A percentile compares a stretch with the other conserved stretches of the same genome.
Conservation (phyloP, 2,329 filamentous ascomycete genomes). For the Alternaria panax region DNA sequence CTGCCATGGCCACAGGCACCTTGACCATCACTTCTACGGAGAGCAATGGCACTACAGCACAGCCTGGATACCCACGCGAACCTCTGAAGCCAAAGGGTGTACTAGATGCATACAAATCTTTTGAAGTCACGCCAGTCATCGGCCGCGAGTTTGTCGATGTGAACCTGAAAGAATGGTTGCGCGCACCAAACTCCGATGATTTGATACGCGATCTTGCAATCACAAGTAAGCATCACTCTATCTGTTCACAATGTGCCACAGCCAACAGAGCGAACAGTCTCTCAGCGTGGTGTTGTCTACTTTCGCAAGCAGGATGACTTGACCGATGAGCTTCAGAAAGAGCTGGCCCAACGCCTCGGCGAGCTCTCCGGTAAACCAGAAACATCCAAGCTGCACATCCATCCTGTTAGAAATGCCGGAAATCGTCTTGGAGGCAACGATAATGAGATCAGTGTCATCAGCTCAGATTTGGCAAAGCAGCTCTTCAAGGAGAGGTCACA, state of each 20-base stretch:
- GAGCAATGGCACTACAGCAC: background rate
- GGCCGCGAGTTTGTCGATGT: constrained; percentile 66
- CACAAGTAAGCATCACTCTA: constrained; percentile 31
- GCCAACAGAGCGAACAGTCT: constrained; percentile 45
- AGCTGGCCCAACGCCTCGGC: constrained; percentile 63
- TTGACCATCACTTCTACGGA: constrained; percentile 2
- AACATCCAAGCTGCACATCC: constrained; percentile 66
- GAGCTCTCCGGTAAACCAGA: constrained; percentile 65
- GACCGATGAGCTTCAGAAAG: constrained; percentile 62
- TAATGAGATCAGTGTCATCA: constrained; percentile 51
- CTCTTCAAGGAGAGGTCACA: constrained; percentile 50
- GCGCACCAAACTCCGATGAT: constrained; percentile 69
- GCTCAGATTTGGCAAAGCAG: constrained; percentile 44
- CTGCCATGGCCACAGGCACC: constrained; percentile 12
- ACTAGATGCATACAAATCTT: constrained; percentile 61
- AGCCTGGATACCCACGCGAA: constrained; percentile 11
- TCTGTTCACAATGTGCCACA: background rate
- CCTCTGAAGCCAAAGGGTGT: constrained; percentile 56
- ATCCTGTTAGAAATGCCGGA: constrained; percentile 62
- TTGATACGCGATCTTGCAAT: constrained; percentile 69
- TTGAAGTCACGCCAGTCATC: constrained; percentile 69
- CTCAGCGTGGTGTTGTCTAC: constrained; percentile 62
- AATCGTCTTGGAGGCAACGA: constrained; percentile 50
- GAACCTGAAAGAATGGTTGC: constrained; percentile 69
- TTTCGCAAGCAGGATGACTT: constrained; percentile 62